Base-by-base conservation (phyloP, 78 protist species). In the Dictyostelium purpureum region DNA sequence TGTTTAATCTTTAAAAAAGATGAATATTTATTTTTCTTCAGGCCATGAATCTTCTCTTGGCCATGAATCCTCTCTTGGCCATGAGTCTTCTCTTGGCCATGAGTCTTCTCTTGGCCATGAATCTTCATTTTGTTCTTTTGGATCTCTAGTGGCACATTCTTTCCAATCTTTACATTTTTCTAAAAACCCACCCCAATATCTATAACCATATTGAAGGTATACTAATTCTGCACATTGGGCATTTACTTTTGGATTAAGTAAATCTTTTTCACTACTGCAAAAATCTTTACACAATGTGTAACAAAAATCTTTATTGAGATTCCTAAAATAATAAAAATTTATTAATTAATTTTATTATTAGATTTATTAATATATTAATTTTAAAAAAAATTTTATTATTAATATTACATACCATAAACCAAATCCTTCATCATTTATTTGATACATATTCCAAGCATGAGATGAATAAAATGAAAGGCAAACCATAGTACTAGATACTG, bases 221-320 rank as follows among this genome's bases (percentile, higher is more conserved):
- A 61, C 69, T 40, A 61, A 11, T 61, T 61, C 69, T 31, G 69
- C 69, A 61, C 69, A 61, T 61, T 61, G 69, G 3, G 69, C 31
- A 31, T 61, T 61, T 61, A 61, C 10, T 61, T 61, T 61, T 19
- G 31, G 24, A 61, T 61, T 40, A 9, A 16, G n/a, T 31, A 61
- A 61, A 31, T 61, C 69, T 26, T 31, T 26, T 31, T 61, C 69
- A 61, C 6, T 61, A 12, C 31, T 24, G 14, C 69, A 61, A 61
- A 61, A 31, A 12, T 35, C 24, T 61, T 61, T 61, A 61, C 69
- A 61, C 24, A 61, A 19, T 31, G 69, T 26, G 14, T 28, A 5
- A 12, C 69, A 61, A 61, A 14, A 12, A 4, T 61, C 69, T 28
- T 61, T 61, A 31, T 61, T 61, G 9, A 61, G 31, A 31, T 61